A percentile compares a stretch with the other conserved stretches of the same genome.
These are phyloP conservation scores for Xylariaceae sp. DNA, from an alignment of 2,329 filamentous ascomycete species.

Conservation along the genomic window DNA sequence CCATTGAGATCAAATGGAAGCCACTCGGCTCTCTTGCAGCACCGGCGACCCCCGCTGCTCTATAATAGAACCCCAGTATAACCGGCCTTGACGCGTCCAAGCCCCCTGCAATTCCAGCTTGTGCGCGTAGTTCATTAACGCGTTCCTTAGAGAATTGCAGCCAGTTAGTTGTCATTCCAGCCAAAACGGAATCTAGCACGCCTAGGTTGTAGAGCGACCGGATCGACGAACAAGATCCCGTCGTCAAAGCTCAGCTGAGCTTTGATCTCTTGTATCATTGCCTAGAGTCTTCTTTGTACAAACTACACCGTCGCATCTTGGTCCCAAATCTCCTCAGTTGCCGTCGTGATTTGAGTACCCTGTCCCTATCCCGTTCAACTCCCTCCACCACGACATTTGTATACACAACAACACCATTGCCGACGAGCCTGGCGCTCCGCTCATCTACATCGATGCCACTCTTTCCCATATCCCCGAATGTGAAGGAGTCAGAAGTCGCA, in stretches of 20 bases:
- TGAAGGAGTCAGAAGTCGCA: constrained; percentile 51
- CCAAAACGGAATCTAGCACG: constrained; percentile 5
- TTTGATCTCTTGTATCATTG: neutral
- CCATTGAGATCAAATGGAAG: too few relatives aligned
- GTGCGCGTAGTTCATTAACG: constrained; percentile 16
- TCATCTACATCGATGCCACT: constrained; percentile 51
- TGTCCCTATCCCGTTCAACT: neutral
- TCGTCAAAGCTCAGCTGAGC: neutral
- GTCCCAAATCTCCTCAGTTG: neutral
- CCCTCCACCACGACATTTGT: neutral
- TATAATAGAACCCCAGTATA: neutral
- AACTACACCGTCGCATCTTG: neutral
- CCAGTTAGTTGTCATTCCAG: neutral
- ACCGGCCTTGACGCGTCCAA: constrained; percentile 12
- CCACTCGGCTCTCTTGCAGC: neutral
- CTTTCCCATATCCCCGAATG: constrained; percentile 53
- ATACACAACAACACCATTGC: constrained; percentile 10
- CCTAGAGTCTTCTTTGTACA: neutral
- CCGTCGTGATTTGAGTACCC: neutral
- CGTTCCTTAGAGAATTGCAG: constrained; percentile 11
- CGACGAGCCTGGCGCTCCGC: constrained; percentile 19
- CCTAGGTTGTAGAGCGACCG: neutral
- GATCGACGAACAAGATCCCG: neutral
- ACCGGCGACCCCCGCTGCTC: neutral
- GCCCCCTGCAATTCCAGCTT: neutral